phyloP scores from a whole-genome alignment of 2,329 filamentous ascomycete genomes.

The Scorias spongiosa region DNA sequence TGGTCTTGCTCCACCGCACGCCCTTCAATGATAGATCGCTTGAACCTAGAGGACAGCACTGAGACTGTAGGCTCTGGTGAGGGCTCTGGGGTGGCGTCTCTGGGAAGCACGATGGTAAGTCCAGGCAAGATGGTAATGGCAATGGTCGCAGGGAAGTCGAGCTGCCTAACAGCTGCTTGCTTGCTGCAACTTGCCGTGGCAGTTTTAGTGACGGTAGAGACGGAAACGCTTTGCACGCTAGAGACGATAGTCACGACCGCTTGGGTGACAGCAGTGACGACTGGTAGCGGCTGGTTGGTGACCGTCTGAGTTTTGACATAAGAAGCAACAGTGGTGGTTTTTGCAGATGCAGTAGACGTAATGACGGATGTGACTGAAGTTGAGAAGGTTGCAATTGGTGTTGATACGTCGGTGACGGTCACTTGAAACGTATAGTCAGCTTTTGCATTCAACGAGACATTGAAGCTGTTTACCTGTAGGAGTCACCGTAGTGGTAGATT shows the following conservation, averaged over 20 bases:
- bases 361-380: slow-evolving; percentile 8
- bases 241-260: slow-evolving; percentile 13
- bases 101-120: neutral
- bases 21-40: slow-evolving; percentile 9
- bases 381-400: slow-evolving; percentile 15
- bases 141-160: neutral
- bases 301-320: slow-evolving; percentile 5
- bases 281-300: slow-evolving; percentile 3
- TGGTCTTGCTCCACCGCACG: slow-evolving; percentile 6
- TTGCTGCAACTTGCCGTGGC: slow-evolving; percentile 1
- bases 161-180: neutral
- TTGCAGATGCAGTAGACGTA: slow-evolving; percentile 1
- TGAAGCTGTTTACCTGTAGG: slow-evolving; percentile 4
- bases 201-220: slow-evolving; percentile 1
- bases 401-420: slow-evolving; percentile 9
- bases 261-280: slow-evolving; percentile 7
- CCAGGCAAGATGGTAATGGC: neutral
- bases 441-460: no score
- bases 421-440: neutral
- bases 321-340: slow-evolving; percentile 7
- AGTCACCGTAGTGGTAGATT: slow-evolving; percentile 16
- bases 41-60: slow-evolving; percentile 7
- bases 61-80: slow-evolving; percentile 2
- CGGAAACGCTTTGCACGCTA: slow-evolving; percentile 8
- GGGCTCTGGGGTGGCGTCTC: neutral